Evolutionary conservation across 192 early-diverging fungal genomes (phyloP).

Genomic region (Coemansia sp.): DNA sequence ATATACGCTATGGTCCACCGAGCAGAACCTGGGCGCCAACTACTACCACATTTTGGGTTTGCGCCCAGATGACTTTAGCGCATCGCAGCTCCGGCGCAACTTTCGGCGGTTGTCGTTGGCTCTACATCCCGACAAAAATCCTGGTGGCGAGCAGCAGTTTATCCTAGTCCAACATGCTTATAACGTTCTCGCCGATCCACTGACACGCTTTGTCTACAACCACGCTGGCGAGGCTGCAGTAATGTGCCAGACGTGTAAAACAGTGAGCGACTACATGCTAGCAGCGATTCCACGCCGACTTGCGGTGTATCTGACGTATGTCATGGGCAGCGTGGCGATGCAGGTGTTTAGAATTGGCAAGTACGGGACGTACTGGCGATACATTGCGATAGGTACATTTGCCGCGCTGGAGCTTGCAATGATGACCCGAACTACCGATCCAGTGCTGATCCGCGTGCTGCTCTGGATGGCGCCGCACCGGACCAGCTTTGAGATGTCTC

Average conservation of each 20-base stretch:
- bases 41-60: slow-evolving; percentile 52
- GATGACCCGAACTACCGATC: slow-evolving; percentile 34
- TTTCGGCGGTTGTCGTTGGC: slow-evolving; percentile 60
- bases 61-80: slow-evolving; percentile 19
- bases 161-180: slow-evolving; percentile 77
- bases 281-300: slow-evolving; percentile 51
- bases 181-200: slow-evolving; percentile 67
- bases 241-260: slow-evolving; percentile 60
- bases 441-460: slow-evolving; percentile 22
- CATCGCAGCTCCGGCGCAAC: slow-evolving; percentile 34
- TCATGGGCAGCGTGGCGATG: slow-evolving; percentile 39
- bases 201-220: slow-evolving; percentile 69
- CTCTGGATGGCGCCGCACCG: slow-evolving; percentile 40
- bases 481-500: slow-evolving; percentile 45
- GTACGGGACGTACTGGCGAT: slow-evolving; percentile 50
- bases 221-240: slow-evolving; percentile 62
- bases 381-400: slow-evolving; percentile 43
- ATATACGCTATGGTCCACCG: slow-evolving; percentile 44
- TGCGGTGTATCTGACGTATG: slow-evolving; percentile 28
- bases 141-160: slow-evolving; percentile 67
- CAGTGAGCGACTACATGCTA: slow-evolving; percentile 84
- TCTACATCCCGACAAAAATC: slow-evolving; percentile 67
- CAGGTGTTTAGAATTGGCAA: slow-evolving; percentile 45
- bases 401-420: slow-evolving; percentile 43
- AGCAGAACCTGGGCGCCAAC: slow-evolving; percentile 32